Conservation (phyloP, 2,329 filamentous ascomycete genomes). For the Colletotrichum sp. region DNA sequence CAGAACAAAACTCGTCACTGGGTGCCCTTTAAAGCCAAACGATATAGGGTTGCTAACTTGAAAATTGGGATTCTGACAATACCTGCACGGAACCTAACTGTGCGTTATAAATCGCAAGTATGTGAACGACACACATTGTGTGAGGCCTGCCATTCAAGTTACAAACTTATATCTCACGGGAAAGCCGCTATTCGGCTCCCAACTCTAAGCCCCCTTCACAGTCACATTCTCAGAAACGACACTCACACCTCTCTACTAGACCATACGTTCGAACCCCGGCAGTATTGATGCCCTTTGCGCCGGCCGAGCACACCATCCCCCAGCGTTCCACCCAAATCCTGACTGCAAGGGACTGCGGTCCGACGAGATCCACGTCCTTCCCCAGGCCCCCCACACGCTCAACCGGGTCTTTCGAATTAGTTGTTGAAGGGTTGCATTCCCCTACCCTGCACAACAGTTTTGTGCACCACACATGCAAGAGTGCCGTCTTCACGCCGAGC, state of each 20-base stretch:
- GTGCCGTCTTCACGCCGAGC: constrained; percentile 27
- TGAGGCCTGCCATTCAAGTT: background rate
- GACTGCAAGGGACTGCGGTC: constrained; percentile 41
- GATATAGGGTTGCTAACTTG: background rate
- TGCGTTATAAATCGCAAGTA: background rate
- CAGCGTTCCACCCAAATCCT: constrained; percentile 20
- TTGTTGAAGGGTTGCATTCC: constrained; percentile 8
- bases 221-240: background rate
- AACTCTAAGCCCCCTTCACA: background rate
- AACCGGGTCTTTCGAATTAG: background rate
- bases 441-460: background rate
- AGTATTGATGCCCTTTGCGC: background rate
- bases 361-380: constrained; percentile 30
- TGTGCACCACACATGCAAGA: background rate
- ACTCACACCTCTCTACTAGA: background rate
- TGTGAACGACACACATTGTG: background rate
- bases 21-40: background rate
- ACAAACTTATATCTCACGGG: background rate
- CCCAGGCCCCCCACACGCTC: constrained; percentile 11
- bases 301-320: background rate
- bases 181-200: background rate
- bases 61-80: background rate
- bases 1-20: background rate
- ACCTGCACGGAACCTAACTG: background rate
- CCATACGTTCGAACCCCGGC: background rate